phyloP scores from a whole-genome alignment of 805 yeast genomes.

The Saturnispora silvae region DNA sequence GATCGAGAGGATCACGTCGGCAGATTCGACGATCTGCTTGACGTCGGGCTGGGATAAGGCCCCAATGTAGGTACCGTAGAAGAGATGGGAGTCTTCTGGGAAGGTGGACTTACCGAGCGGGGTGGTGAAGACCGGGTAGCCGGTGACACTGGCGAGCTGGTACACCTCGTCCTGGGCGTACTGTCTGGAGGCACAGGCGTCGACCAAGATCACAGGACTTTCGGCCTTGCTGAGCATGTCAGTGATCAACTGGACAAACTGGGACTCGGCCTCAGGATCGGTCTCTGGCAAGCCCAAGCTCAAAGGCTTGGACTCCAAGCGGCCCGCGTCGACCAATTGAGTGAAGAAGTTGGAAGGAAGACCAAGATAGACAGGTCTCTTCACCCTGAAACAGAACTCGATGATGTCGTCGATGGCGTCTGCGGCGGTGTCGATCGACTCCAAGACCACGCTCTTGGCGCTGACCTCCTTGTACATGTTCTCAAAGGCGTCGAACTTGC shows the following conservation, averaged over 20 bases:
- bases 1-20: slow-evolving; percentile 67
- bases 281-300: slow-evolving; percentile 49
- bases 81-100: slow-evolving; percentile 61
- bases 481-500: slow-evolving; percentile 70
- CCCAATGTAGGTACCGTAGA: slow-evolving; percentile 82
- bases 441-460: slow-evolving; percentile 53
- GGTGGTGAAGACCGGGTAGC: slow-evolving; percentile 75
- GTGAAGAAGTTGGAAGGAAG: slow-evolving; percentile 76
- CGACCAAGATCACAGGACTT: slow-evolving; percentile 70
- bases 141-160: slow-evolving; percentile 51
- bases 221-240: slow-evolving; percentile 44
- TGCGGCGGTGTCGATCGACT: slow-evolving; percentile 57
- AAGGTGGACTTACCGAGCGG: slow-evolving; percentile 85
- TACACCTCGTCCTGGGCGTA: slow-evolving; percentile 53
- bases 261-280: slow-evolving; percentile 51
- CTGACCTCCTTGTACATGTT: slow-evolving; percentile 69
- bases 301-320: slow-evolving; percentile 39
- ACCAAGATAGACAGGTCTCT: slow-evolving; percentile 77
- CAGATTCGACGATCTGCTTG: slow-evolving; percentile 56
- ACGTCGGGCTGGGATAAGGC: slow-evolving; percentile 66
- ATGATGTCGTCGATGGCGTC: slow-evolving; percentile 64
- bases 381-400: slow-evolving; percentile 56
- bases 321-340: slow-evolving; percentile 46
- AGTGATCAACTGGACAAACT: slow-evolving; percentile 45
- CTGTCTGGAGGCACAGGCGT: slow-evolving; percentile 82